Evolutionary conservation across 208 protist species (phyloP).

Genomic region (Leishmania tarentolae): DNA sequence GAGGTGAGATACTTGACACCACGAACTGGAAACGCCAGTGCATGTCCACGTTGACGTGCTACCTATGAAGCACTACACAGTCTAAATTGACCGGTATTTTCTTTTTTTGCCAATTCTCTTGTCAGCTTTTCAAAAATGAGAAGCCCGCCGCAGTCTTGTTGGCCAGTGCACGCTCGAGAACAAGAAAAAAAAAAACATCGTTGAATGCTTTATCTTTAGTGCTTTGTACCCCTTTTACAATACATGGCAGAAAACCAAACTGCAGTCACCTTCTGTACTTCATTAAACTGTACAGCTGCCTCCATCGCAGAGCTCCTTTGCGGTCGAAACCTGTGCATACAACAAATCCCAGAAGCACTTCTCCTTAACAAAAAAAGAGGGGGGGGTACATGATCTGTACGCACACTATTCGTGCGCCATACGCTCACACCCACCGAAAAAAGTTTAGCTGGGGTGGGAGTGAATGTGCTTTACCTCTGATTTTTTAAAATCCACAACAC

Average conservation of each 20-base stretch:
- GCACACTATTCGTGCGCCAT: no score
- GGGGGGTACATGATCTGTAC: no score
- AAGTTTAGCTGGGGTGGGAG: no score
- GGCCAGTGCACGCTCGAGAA: no score
- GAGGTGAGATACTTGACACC: neutral
- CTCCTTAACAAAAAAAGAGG: neutral
- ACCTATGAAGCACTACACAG: neutral
- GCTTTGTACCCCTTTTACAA: neutral
- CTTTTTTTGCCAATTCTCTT: neutral
- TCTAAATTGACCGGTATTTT: neutral
- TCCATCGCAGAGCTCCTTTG: neutral
- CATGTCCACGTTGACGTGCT: neutral
- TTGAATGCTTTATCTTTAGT: neutral
- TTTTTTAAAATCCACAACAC: no score
- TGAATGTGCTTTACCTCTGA: no score
- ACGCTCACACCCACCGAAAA: no score
- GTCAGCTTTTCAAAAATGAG: no score
- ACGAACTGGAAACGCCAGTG: neutral
- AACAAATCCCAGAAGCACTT: neutral
- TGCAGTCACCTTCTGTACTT: neutral
- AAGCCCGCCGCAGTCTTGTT: no score
- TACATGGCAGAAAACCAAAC: neutral
- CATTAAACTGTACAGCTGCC: neutral
- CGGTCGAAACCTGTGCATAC: neutral
- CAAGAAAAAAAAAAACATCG: neutral